These are phyloP conservation scores for Microstroma glucosiphilum DNA, from an alignment of 1,284 basidiomycete species.

Conservation along the genomic window DNA sequence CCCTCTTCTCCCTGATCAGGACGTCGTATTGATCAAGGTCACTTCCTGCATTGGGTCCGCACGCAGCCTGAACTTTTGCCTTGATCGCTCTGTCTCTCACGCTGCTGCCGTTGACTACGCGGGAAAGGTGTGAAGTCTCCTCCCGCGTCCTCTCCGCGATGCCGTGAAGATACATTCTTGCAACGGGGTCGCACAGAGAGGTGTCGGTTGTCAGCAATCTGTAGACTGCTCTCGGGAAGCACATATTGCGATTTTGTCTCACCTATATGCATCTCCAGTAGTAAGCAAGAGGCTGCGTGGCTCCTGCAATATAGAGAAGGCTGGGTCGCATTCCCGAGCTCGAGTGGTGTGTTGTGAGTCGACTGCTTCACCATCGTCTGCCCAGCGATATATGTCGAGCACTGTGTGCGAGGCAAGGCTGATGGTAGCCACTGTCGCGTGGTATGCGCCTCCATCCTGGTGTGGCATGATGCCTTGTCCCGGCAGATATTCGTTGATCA, in stretches of 20 bases:
- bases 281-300: slow-evolving; percentile 45
- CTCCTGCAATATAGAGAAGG: slow-evolving; percentile 44
- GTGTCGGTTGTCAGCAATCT: background rate
- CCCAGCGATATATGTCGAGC: slow-evolving; percentile 76
- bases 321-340: slow-evolving; percentile 32
- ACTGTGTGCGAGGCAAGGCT: slow-evolving; percentile 76
- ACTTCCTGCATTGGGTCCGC: background rate
- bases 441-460: slow-evolving; percentile 82
- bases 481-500: slow-evolving; percentile 63
- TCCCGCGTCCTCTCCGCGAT: slow-evolving; percentile 54
- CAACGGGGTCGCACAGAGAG: background rate
- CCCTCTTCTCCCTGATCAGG: slow-evolving; percentile 61
- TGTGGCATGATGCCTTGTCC: slow-evolving; percentile 86
- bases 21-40: slow-evolving; percentile 10
- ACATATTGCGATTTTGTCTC: slow-evolving; percentile 7
- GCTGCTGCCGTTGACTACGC: slow-evolving; percentile 24
- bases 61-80: background rate
- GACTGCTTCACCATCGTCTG: slow-evolving; percentile 19
- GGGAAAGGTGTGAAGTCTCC: slow-evolving; percentile 17
- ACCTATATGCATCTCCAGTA: slow-evolving; percentile 35
- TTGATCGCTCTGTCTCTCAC: slow-evolving; percentile 17
- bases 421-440: slow-evolving; percentile 79
- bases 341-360: background rate
- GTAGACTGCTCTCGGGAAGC: background rate
- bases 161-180: slow-evolving; percentile 48